A percentile compares a stretch with the other conserved stretches of the same genome.
phyloP scores from a whole-genome alignment of 2,329 filamentous ascomycete genomes.

The Aspergillus calidoustus region DNA sequence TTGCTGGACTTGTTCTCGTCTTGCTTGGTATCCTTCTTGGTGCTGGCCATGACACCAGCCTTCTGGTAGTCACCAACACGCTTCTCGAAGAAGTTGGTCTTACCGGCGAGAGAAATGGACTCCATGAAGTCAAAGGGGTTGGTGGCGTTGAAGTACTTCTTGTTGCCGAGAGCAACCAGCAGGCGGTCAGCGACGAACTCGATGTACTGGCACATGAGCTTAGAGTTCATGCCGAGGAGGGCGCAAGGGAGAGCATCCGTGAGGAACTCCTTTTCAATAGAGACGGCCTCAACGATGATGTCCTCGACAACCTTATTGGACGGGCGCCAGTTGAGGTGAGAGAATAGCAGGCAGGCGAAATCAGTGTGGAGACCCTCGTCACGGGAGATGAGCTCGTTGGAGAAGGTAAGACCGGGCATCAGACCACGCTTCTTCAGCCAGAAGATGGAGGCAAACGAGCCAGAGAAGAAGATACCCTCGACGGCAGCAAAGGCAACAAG shows the following conservation, averaged over 20 bases:
- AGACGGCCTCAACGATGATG: conserved; percentile 92
- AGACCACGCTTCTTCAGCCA: conserved; percentile 99
- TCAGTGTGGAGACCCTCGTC: conserved; percentile 99
- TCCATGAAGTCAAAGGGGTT: conserved; percentile 99
- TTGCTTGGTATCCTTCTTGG: conserved; percentile 67
- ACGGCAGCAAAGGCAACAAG: conserved; percentile 96
- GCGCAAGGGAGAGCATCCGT: conserved; percentile 92
- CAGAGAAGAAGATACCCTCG: conserved; percentile 99
- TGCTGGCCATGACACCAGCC: conserved; percentile 95
- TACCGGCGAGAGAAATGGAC: conserved; percentile 97
- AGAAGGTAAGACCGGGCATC: conserved; percentile 98
- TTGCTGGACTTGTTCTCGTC: conserved; percentile 50
- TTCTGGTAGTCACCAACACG: conserved; percentile 99
- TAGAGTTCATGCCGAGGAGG: conserved; percentile 96
- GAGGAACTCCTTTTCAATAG: conserved; percentile 96
- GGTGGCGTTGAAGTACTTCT: conserved; percentile 87
- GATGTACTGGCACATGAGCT: conserved; percentile 99
- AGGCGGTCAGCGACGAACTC: conserved; percentile 98
- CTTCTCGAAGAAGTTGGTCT: conserved; percentile 99
- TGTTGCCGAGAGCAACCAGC: conserved; percentile 87
- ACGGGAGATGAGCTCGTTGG: conserved; percentile 99
- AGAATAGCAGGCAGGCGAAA: conserved; percentile 96
- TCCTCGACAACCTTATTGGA: conserved; percentile 77
- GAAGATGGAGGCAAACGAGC: conserved; percentile 98
- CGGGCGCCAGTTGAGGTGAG: conserved; percentile 92